Base-by-base conservation (phyloP, 805 yeast species). In the Candida sakaeoensis region DNA sequence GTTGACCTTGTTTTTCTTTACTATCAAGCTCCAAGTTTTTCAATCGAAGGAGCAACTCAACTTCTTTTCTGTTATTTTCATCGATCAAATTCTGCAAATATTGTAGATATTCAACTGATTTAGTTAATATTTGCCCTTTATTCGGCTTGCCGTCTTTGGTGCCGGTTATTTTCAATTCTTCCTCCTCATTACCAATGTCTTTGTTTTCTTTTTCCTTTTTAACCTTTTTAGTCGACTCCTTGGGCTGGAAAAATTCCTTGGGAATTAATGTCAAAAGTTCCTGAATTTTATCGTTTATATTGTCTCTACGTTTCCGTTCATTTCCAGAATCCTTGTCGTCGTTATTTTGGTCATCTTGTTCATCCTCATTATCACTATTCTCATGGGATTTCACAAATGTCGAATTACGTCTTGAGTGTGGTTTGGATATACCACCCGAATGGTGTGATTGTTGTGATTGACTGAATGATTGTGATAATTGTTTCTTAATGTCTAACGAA, bases 101-200 rank as follows among this genome's bases (percentile, higher is more conserved):
- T 43, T 76, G 79, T 30, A 85, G 76, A 52, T 83, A 85, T 45
- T 82, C 89, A 2, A 85, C 89, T 0, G 87, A 75, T 52, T 82
- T 84, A 7, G 86, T 75, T 43, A 85, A 63, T 2, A 85, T 83
- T 55, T 84, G 91, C 2, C 95, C 95, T 60, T 85, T 85, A 53
- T 84, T 85, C 0, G 95, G 95, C 49, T 82, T 84, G 2, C 91
- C 93, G 51, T 84, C 91, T 47, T 81, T 83, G 1, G 91, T 84
- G 0, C 91, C 91, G 4, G 65, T 52, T 34, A 55, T 60, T 39
- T 54, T 59, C 34, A 56, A 48, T 12, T 50, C 52, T 9, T 36
- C 42, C 8, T 33, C 27, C 14, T 33, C 27, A n/a, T 15, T 48
- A 8, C 53, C n/a, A n/a, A n/a, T 57, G 5, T 58, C 62, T 19